Evolutionary conservation across 176 grass and related monocot genomes (phyloP).

Genomic region (Ensete glaucum): DNA sequence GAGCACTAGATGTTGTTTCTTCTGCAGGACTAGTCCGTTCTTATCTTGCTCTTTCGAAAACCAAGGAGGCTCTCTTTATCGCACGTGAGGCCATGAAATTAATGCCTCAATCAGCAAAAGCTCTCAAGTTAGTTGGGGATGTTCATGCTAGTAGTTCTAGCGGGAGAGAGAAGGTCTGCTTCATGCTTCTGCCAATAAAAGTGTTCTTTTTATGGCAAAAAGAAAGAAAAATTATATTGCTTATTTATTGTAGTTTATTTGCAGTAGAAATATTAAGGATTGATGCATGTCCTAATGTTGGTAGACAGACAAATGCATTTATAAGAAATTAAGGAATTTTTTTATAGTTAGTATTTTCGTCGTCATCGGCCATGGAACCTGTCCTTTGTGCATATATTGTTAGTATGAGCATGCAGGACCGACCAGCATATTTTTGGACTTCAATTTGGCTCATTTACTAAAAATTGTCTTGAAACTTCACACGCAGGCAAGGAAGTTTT

Average conservation of each 20-base stretch:
- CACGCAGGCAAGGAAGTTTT: constrained; percentile 87
- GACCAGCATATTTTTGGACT: not conserved
- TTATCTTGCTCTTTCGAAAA: constrained; percentile 90
- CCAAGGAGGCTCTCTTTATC: constrained; percentile 87
- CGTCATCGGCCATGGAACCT: not conserved
- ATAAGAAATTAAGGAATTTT: not conserved
- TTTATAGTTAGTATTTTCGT: not conserved
- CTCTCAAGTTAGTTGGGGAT: constrained; percentile 96
- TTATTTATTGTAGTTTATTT: not conserved
- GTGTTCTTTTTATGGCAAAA: not conserved
- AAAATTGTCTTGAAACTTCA: not conserved
- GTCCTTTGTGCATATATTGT: too few relatives aligned
- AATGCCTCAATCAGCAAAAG: constrained; percentile 97
- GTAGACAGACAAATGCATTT: not conserved
- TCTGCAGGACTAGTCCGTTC: constrained; percentile 63
- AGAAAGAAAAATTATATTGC: not conserved
- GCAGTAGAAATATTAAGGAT: not conserved
- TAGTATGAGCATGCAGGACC: not conserved
- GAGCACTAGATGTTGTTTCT: constrained; percentile 13
- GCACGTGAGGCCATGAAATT: constrained; percentile 94
- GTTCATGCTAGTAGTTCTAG: constrained; percentile 78
- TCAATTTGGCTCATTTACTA: not conserved
- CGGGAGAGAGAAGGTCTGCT: constrained; percentile 90
- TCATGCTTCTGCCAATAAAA: not conserved
- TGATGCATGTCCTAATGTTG: not conserved